Percentiles rank a stretch among this genome's conserved stretches.
phyloP scores from a whole-genome alignment of 2,329 filamentous ascomycete species.

The Fusarium sp. region DNA sequence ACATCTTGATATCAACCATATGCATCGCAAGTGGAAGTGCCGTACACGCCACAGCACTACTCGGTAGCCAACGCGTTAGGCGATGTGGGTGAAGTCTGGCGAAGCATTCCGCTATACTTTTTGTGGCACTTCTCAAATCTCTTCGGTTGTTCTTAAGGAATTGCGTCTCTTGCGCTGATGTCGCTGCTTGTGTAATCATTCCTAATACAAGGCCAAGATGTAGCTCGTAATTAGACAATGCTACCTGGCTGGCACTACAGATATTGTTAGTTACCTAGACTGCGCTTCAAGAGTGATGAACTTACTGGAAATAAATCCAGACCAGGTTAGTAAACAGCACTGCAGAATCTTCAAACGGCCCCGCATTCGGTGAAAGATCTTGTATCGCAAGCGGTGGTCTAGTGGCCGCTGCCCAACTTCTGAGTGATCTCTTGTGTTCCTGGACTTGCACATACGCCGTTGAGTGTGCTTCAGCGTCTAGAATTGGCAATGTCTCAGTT shows the following conservation, averaged over 20 bases:
- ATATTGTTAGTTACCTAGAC: background rate
- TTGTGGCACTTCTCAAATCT: constrained; percentile 31
- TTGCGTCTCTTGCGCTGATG: constrained; percentile 7
- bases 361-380: constrained; percentile 13
- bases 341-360: constrained; percentile 25
- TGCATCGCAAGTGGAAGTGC: constrained; percentile 40
- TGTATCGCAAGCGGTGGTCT: constrained; percentile 27
- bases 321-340: constrained; percentile 39
- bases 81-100: constrained; percentile 23
- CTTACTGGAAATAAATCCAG: constrained; percentile 46
- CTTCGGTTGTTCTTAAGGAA: constrained; percentile 36
- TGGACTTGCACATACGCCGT: constrained; percentile 28
- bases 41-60: constrained; percentile 41
- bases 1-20: constrained; percentile 39
- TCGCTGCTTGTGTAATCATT: constrained; percentile 7
- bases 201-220: constrained; percentile 36
- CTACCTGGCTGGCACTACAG: constrained; percentile 30
- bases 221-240: constrained; percentile 36
- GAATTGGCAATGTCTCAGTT: constrained; percentile 20
- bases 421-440: constrained; percentile 20
- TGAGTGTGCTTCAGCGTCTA: constrained; percentile 24
- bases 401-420: constrained; percentile 25
- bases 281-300: rapidly evolving
- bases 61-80: constrained; percentile 35
- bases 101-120: constrained; percentile 37